These are phyloP conservation scores for Sinapis alba DNA, from an alignment of 441 rosid genomes.

Conservation along the genomic window DNA sequence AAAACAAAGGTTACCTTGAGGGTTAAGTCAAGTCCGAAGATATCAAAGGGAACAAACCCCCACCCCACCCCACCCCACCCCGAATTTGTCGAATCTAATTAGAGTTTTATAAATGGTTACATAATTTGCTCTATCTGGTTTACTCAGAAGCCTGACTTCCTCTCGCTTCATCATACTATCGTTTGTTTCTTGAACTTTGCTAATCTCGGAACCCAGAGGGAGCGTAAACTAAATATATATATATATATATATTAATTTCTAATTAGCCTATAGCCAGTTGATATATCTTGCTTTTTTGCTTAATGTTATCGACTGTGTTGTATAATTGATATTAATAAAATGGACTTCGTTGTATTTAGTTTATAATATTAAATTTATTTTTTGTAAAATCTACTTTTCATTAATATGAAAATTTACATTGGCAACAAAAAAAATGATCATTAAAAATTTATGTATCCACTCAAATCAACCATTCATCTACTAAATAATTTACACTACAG, in stretches of 20 bases:
- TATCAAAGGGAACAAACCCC: not conserved
- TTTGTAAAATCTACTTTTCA: too few species aligned
- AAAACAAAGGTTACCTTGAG: slow-evolving; percentile 62
- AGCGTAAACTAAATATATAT: not conserved
- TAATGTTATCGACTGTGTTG: slow-evolving; percentile 4
- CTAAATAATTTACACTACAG: not conserved
- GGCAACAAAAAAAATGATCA: too few species aligned
- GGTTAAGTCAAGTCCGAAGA: slow-evolving; percentile 39
- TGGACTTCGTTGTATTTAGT: not conserved
- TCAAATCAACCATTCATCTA: not conserved
- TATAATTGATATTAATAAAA: slow-evolving; percentile 15
- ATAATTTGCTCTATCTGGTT: slow-evolving; percentile 8
- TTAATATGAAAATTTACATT: too few species aligned
- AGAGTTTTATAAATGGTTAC: not conserved
- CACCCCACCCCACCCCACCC: too few species aligned
- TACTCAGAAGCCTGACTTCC: slow-evolving; percentile 13
- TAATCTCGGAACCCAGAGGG: not conserved
- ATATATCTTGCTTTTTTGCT: slow-evolving; percentile 9
- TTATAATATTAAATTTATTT: too few species aligned
- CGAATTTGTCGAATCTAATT: slow-evolving; percentile 21
- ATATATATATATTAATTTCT: not conserved
- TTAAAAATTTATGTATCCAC: not conserved
- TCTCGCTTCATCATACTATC: slow-evolving; percentile 25
- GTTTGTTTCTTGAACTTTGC: slow-evolving; percentile 27
- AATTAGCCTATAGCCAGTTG: not conserved